Conservation (phyloP, 495 filamentous ascomycete species). For the Penicillium waksmanii region DNA sequence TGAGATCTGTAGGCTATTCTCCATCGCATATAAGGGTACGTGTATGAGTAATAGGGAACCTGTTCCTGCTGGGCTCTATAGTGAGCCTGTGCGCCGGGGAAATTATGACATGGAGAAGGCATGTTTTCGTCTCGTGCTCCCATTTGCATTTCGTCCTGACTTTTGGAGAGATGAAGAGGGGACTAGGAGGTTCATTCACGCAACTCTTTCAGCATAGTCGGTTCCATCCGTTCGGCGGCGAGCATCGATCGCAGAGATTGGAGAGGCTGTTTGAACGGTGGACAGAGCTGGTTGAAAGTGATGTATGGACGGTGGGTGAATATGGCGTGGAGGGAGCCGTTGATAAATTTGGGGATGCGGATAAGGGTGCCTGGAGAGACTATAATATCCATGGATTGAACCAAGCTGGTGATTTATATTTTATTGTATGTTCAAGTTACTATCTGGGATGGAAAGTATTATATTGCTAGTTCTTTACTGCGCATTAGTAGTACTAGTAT, state of each 20-base stretch:
- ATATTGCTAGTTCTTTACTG: too few species aligned
- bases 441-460: too few species aligned
- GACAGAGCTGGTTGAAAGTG: conserved; percentile 40
- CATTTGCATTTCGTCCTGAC: conserved; percentile 21
- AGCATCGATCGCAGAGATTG: conserved; percentile 37
- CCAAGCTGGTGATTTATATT: conserved; percentile 30
- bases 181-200: conserved; percentile 27
- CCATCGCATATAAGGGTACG: background rate
- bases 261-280: conserved; percentile 37
- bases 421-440: too few species aligned
- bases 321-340: conserved; percentile 44
- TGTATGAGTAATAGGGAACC: conserved; percentile 20
- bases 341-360: conserved; percentile 44
- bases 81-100: conserved; percentile 15
- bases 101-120: conserved; percentile 18
- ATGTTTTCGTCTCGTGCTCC: conserved; percentile 27
- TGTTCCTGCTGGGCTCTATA: conserved; percentile 26
- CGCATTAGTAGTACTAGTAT: too few species aligned
- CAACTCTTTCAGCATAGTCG: conserved; percentile 43
- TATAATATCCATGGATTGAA: conserved; percentile 43
- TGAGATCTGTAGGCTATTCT: conserved; percentile 14
- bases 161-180: conserved; percentile 8
- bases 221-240: conserved; percentile 42
- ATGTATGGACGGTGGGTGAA: conserved; percentile 43
- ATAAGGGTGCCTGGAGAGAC: conserved; percentile 31